Base-by-base conservation (phyloP, 345 rosid genomes). In the Triadica sebifera region DNA sequence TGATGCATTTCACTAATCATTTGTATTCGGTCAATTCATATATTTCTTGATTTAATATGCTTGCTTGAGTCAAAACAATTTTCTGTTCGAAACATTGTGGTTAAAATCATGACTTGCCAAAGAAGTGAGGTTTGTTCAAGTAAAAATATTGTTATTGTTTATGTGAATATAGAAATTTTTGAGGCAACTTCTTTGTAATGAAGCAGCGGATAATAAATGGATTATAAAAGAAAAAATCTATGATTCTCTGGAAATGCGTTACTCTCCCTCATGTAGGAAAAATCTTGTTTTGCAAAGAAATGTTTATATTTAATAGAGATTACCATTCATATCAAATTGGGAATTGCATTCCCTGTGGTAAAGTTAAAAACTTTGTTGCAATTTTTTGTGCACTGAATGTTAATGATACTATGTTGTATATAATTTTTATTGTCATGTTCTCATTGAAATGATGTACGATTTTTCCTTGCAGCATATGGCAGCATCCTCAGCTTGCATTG, bases 401-500 rank as follows among this genome's bases (percentile, higher is more conserved):
- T 67, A 16, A 65, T 7, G 16, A 13, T 56, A 0, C 39, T 67
- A 6, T 20, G 45, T 16, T 73, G 59, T 55, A 16, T 15, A 6
- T 34, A 19, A n/a, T 49, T 67, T 13, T 8, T 46, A 1, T 4
- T 13, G 52, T 16, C 2, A 60, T 53, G 4, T 67, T 2, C 37
- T 65, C 11, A 51, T 59, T 59, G 25, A n/a, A 24, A 15, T 24
- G 12, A 17, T 55, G 25, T 65, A 37, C 45, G 3, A 6, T 29
- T 72, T 60, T 22, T 47, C 15, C n/a, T 62, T 69, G 16, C 71
- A 25, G 11, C 75, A 89, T 88, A 91, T 93, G 97, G 92, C 89
- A 29, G 87, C 98, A 71, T 84, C 95, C 43, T 88, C 89, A 37
- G 80, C 95, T 12, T 90, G 97, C 80, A 86, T 87, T 60, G 87